Conservation (phyloP, 1,284 basidiomycete genomes). For the Lentinula novae-zelandiae region DNA sequence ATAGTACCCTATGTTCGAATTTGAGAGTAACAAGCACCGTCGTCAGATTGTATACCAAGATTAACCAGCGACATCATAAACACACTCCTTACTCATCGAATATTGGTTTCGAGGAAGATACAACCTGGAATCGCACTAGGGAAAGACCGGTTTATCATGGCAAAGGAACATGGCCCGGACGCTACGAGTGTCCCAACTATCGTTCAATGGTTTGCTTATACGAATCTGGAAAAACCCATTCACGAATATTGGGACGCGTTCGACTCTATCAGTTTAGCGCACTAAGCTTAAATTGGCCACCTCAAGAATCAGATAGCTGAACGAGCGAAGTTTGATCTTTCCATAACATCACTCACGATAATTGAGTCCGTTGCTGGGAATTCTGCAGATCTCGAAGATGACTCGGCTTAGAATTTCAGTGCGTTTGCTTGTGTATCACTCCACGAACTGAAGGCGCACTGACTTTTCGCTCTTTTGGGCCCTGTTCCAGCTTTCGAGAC, state of each 20-base stretch:
- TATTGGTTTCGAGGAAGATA: slow-evolving; percentile 42
- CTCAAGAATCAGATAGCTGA: slow-evolving; percentile 30
- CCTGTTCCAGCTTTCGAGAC: slow-evolving; percentile 42
- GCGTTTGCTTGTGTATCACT: background rate
- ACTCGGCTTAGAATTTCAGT: slow-evolving; percentile 47
- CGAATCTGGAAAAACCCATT: slow-evolving; percentile 34
- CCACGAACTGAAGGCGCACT: background rate
- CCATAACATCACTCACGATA: slow-evolving; percentile 46
- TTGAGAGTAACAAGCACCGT: slow-evolving; percentile 37
- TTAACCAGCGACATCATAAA: slow-evolving; percentile 48
- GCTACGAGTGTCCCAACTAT: slow-evolving; percentile 25
- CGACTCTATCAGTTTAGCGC: slow-evolving; percentile 36
- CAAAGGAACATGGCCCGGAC: slow-evolving; percentile 23
- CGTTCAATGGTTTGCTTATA: slow-evolving; percentile 41
- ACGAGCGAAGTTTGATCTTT: slow-evolving; percentile 34
- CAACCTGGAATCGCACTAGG: slow-evolving; percentile 35
- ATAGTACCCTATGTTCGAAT: slow-evolving; percentile 44
- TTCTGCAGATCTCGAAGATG: slow-evolving; percentile 42
- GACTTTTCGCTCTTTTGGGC: slow-evolving; percentile 22
- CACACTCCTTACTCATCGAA: slow-evolving; percentile 44
- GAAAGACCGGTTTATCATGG: slow-evolving; percentile 34
- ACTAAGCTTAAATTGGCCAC: slow-evolving; percentile 32
- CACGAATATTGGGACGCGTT: slow-evolving; percentile 40
- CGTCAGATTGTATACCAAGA: slow-evolving; percentile 34
- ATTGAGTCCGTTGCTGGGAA: slow-evolving; percentile 40